phyloP scores from a whole-genome alignment of 2,329 filamentous ascomycete genomes.

The Epichloe sibirici region DNA sequence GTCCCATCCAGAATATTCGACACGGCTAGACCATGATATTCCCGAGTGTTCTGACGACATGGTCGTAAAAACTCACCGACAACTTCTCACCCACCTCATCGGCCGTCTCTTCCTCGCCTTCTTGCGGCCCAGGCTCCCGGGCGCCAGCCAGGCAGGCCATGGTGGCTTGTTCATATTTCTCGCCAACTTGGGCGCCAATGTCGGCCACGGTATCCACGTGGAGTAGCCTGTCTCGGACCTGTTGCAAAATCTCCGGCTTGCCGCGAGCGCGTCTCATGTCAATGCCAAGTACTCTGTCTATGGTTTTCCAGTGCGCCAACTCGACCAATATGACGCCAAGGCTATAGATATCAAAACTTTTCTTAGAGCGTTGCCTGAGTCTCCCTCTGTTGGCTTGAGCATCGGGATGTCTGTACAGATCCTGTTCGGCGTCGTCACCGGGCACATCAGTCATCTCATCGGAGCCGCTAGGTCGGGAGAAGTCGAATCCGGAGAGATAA shows the following conservation, averaged over 20 bases:
- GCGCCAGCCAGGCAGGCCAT: conserved; percentile 25
- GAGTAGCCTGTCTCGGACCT: conserved; percentile 23
- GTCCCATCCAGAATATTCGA: background rate
- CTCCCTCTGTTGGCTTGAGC: conserved; percentile 24
- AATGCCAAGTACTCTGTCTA: conserved; percentile 31
- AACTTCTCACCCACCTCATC: conserved; percentile 27
- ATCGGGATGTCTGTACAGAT: conserved; percentile 38
- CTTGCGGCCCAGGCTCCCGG: conserved; percentile 22
- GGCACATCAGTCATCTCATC: conserved; percentile 40
- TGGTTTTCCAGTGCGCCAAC: conserved; percentile 38
- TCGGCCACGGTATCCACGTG: conserved; percentile 17
- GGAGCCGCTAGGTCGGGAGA: conserved; percentile 34
- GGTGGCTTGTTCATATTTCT: conserved; percentile 26
- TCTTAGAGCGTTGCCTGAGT: conserved; percentile 27
- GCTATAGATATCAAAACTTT: conserved; percentile 40
- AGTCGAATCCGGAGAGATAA: conserved; percentile 42
- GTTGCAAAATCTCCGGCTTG: conserved; percentile 24
- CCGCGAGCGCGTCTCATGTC: conserved; percentile 21
- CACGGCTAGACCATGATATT: conserved; percentile 20
- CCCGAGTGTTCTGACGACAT: conserved; percentile 31
- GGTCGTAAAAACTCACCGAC: conserved; percentile 29
- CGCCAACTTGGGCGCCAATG: conserved; percentile 27
- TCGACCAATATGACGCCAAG: conserved; percentile 41
- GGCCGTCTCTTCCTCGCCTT: conserved; percentile 28
- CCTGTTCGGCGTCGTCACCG: conserved; percentile 29